Conservation (phyloP, 2,329 filamentous ascomycete genomes). For the Fusarium temperatum region DNA sequence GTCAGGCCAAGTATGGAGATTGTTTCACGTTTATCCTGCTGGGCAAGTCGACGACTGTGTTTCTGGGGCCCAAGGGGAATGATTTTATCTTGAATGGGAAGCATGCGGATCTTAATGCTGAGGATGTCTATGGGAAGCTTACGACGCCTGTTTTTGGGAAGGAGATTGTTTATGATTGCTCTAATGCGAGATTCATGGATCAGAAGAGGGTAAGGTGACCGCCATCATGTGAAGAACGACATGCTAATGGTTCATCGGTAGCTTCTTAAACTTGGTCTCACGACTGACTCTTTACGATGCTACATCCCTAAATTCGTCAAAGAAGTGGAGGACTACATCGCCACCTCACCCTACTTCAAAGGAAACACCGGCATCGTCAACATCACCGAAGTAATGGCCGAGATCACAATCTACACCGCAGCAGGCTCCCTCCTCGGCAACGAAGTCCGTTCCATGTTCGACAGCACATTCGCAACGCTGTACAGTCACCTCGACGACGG, state of each 20-base stretch:
- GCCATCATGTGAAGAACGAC: fast-evolving
- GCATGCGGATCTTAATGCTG: constrained; percentile 85
- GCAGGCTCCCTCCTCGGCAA: constrained; percentile 84
- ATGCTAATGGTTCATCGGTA: constrained; percentile 33
- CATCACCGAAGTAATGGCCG: constrained; percentile 78
- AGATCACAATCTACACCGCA: constrained; percentile 92
- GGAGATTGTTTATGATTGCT: constrained; percentile 89
- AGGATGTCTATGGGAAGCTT: constrained; percentile 86
- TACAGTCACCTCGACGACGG: constrained; percentile 92
- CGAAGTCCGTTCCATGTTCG: constrained; percentile 81
- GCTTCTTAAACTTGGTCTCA: constrained; percentile 84
- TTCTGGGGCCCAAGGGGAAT: constrained; percentile 81
- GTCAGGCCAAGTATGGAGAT: constrained; percentile 83
- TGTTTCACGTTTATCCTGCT: constrained; percentile 89
- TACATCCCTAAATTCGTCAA: constrained; percentile 82
- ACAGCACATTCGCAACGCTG: constrained; percentile 79
- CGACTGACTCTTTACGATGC: constrained; percentile 72
- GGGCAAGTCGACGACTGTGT: constrained; percentile 87
- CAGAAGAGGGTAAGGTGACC: constrained; percentile 81
- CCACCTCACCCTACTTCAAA: constrained; percentile 71
- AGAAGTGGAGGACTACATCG: constrained; percentile 78
- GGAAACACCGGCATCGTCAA: constrained; percentile 73
- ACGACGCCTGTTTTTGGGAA: constrained; percentile 78
- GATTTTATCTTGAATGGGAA: constrained; percentile 93
- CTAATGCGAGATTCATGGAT: constrained; percentile 91